These are phyloP conservation scores for Bacterosira constricta DNA, from an alignment of 108 stramenopile species.

Conservation along the genomic window DNA sequence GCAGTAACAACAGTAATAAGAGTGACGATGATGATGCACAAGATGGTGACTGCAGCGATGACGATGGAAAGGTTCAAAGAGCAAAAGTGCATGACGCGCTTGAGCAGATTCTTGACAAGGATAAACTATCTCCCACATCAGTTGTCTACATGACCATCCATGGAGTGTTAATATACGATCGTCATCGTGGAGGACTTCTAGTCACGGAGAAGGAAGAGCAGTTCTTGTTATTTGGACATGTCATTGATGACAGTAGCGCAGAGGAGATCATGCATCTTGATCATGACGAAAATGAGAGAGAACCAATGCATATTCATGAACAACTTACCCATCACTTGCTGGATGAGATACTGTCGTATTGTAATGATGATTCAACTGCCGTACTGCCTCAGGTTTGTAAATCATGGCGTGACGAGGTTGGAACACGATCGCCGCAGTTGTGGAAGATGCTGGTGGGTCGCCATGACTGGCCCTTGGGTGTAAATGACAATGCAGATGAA, in stretches of 20 bases:
- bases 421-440: conserved; percentile 32
- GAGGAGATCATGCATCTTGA: background rate
- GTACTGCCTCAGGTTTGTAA: conserved; percentile 37
- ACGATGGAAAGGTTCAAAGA: background rate
- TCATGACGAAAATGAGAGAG: background rate
- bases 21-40: background rate
- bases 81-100: conserved; percentile 14
- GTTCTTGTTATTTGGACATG: conserved; percentile 24
- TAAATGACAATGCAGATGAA: background rate
- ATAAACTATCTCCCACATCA: conserved; percentile 16
- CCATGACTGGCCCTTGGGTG: conserved; percentile 20
- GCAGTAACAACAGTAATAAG: background rate
- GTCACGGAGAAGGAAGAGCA: conserved; percentile 14
- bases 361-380: conserved; percentile 20
- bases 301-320: conserved; percentile 25
- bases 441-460: conserved; percentile 38
- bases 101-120: conserved; percentile 18
- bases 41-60: background rate
- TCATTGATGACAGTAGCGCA: background rate
- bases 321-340: conserved; percentile 38
- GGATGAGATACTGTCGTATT: conserved; percentile 37
- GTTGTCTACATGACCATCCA: conserved; percentile 40
- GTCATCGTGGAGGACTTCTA: conserved; percentile 36
- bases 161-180: conserved; percentile 44
- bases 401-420: conserved; percentile 36